Evolutionary conservation across 208 protist genomes (phyloP).

Genomic region (Leishmania lainsoni): DNA sequence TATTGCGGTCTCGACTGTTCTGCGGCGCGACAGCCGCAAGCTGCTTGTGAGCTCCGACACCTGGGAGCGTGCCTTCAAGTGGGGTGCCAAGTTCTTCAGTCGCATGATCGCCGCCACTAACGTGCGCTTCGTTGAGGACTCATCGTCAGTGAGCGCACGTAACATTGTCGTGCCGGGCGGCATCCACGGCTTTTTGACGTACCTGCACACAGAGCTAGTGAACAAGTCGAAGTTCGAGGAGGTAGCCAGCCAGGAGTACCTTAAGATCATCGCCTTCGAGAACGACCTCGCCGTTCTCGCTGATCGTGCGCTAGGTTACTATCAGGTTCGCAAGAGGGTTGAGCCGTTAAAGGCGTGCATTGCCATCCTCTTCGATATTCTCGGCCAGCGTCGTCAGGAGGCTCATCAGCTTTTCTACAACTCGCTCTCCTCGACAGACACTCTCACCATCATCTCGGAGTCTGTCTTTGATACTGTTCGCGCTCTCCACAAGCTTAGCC

Average conservation of each 20-base stretch:
- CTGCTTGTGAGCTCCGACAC: constrained; percentile 48
- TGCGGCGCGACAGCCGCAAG: constrained; percentile 53
- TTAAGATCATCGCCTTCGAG: constrained; percentile 62
- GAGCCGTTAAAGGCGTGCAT: constrained; percentile 49
- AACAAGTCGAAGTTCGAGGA: constrained; percentile 61
- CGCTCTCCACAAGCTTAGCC: constrained; percentile 50
- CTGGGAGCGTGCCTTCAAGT: constrained; percentile 54
- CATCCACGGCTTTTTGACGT: constrained; percentile 49
- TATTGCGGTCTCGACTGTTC: constrained; percentile 41
- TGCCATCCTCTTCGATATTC: constrained; percentile 62
- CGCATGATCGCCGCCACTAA: constrained; percentile 43
- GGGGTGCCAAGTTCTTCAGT: constrained; percentile 39
- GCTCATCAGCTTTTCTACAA: constrained; percentile 75
- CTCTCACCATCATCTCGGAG: constrained; percentile 43
- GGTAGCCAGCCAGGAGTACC: constrained; percentile 46
- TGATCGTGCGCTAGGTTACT: constrained; percentile 65
- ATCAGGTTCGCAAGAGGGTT: constrained; percentile 37
- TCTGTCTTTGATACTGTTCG: constrained; percentile 67
- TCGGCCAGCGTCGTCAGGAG: constrained; percentile 66
- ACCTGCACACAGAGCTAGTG: constrained; percentile 52
- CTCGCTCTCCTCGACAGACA: constrained; percentile 23
- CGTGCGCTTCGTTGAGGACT: constrained; percentile 47
- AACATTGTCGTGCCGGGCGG: constrained; percentile 53
- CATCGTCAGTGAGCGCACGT: constrained; percentile 29
- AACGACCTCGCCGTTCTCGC: constrained; percentile 71